These are phyloP conservation scores for Daldinia decipiens DNA, from an alignment of 495 filamentous ascomycete genomes.

Conservation along the genomic window DNA sequence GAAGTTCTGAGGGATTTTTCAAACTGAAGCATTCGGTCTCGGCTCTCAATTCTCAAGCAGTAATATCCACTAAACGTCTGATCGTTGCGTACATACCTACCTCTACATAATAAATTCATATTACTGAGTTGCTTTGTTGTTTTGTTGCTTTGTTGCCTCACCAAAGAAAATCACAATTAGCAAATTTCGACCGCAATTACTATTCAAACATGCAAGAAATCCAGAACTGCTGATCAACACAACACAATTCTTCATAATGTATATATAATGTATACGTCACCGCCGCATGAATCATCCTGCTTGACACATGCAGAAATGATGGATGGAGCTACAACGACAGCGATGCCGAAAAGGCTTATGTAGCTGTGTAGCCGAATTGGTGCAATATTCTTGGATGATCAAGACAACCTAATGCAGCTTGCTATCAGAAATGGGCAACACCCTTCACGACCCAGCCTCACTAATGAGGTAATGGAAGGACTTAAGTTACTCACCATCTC, in stretches of 20 bases:
- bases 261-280: constrained; percentile 28
- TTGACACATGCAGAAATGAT: constrained; percentile 4
- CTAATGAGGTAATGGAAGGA: constrained; percentile 31
- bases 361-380: neutral
- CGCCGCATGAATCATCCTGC: constrained; percentile 14
- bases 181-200: constrained; percentile 17
- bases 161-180: constrained; percentile 24
- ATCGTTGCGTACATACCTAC: too few species aligned
- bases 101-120: neutral
- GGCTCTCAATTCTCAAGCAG: constrained; percentile 16
- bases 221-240: constrained; percentile 2
- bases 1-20: constrained; percentile 39
- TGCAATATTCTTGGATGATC: constrained; percentile 17
- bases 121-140: constrained; percentile 18
- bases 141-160: constrained; percentile 11
- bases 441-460: constrained; percentile 41
- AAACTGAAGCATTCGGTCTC: constrained; percentile 23
- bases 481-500: constrained; percentile 27
- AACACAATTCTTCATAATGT: neutral
- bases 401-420: constrained; percentile 10
- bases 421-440: constrained; percentile 28
- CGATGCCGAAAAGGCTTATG: constrained; percentile 1
- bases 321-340: constrained; percentile 11
- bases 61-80: constrained; percentile 31
- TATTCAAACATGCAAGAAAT: constrained; percentile 6